phyloP scores from a whole-genome alignment of 768 basidiomycete species.

The Tephrocybe rancida region DNA sequence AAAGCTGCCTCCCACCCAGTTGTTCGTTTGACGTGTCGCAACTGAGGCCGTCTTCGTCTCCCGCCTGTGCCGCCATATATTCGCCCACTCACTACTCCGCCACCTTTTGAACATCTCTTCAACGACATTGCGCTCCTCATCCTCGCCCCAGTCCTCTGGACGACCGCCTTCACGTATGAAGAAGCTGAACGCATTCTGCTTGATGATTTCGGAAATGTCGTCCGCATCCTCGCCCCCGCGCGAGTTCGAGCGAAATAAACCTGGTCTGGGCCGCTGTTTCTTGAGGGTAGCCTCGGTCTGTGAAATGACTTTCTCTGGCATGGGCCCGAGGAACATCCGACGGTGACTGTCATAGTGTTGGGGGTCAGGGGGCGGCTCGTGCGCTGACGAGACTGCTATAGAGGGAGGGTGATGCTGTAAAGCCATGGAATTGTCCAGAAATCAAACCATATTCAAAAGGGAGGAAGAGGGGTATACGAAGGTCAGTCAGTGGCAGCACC shows the following conservation, averaged over 20 bases:
- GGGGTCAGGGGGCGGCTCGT: slow-evolving; percentile 4
- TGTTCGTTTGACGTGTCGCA: slow-evolving; percentile 18
- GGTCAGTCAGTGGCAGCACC: not conserved
- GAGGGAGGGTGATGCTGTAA: slow-evolving; percentile 16
- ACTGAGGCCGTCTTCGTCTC: slow-evolving; percentile 25
- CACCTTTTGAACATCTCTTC: slow-evolving; percentile 64
- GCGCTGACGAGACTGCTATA: slow-evolving; percentile 15
- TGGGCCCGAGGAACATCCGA: slow-evolving; percentile 75
- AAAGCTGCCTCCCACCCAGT: slow-evolving; percentile 77
- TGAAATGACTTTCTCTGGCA: slow-evolving; percentile 63
- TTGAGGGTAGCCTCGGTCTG: slow-evolving; percentile 36
- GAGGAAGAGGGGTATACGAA: not conserved
- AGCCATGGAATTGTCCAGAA: slow-evolving; percentile 3
- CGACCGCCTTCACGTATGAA: slow-evolving; percentile 68
- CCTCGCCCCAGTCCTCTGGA: slow-evolving; percentile 67
- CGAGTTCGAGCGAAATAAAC: slow-evolving; percentile 24
- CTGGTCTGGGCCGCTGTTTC: slow-evolving; percentile 28
- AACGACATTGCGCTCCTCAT: slow-evolving; percentile 47
- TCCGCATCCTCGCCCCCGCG: slow-evolving; percentile 26
- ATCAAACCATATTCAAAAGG: slow-evolving; percentile 1
- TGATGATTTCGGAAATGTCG: slow-evolving; percentile 50
- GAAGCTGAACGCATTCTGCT: slow-evolving; percentile 62
- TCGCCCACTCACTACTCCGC: slow-evolving; percentile 70
- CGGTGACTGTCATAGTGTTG: slow-evolving; percentile 36
- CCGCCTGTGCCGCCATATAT: slow-evolving; percentile 40